Percentiles rank a stretch among this genome's conserved stretches.
These are phyloP conservation scores for Mortierella sp. DNA, from an alignment of 371 early-diverging fungal genomes.

Conservation along the genomic window DNA sequence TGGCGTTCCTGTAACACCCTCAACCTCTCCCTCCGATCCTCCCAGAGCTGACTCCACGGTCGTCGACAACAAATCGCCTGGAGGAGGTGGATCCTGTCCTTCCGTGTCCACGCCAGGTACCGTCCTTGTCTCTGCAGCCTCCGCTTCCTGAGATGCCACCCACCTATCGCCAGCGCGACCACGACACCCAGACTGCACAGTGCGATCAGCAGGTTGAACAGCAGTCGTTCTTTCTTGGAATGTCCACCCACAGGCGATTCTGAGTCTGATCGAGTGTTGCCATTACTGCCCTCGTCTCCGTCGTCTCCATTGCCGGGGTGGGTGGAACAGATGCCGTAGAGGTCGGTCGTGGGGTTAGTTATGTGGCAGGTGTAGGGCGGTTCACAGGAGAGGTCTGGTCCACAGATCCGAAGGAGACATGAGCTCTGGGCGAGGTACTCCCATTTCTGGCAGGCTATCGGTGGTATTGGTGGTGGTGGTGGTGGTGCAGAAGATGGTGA, in stretches of 20 bases:
- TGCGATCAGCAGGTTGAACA: conserved; percentile 25
- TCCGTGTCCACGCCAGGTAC: not conserved
- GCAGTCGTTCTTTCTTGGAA: conserved; percentile 8
- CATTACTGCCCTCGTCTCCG: not conserved
- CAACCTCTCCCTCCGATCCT: not conserved
- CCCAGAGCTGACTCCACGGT: not conserved
- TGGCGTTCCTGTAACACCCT: not conserved
- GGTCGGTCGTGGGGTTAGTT: not conserved
- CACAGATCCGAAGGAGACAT: conserved; percentile 20
- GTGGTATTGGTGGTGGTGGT: not conserved
- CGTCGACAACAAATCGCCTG: not conserved
- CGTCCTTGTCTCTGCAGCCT: not conserved
- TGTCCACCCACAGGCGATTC: not conserved
- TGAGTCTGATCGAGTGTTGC: not conserved
- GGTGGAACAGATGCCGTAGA: conserved; percentile 25
- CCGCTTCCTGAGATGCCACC: conserved; percentile 21
- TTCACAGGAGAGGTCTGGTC: conserved; percentile 15
- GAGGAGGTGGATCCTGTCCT: not conserved
- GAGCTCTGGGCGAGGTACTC: conserved; percentile 14
- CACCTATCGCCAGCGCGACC: conserved; percentile 10
- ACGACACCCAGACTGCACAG: conserved; percentile 18
- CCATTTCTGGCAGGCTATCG: conserved; percentile 14
- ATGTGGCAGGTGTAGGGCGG: conserved; percentile 14
- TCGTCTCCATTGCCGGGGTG: not conserved
- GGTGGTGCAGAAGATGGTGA: not conserved